Evolutionary conservation across 495 filamentous ascomycete genomes (phyloP).

Genomic region (Penicillium psychrofluorescens): DNA sequence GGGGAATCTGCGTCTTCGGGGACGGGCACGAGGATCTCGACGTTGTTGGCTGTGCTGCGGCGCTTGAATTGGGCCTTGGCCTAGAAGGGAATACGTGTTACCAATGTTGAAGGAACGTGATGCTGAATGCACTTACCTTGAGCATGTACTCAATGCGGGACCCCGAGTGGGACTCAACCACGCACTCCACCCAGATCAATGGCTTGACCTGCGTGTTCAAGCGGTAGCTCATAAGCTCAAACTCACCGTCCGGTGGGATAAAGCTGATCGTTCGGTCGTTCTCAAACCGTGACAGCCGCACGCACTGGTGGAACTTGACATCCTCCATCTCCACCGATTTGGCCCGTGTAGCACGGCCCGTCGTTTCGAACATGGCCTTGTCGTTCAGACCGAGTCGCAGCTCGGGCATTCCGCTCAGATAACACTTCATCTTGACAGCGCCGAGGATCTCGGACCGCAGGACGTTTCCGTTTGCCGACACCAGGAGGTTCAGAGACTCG

Average conservation of each 20-base stretch:
- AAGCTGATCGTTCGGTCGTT: slow-evolving; percentile 99
- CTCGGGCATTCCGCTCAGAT: slow-evolving; percentile 97
- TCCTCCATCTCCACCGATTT: slow-evolving; percentile 99
- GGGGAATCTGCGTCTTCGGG: slow-evolving; percentile 96
- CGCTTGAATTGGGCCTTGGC: slow-evolving; percentile 98
- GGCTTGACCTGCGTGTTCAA: slow-evolving; percentile 98
- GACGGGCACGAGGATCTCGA: slow-evolving; percentile 95
- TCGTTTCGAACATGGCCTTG: slow-evolving; percentile 99
- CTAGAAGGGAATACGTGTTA: slow-evolving; percentile 24
- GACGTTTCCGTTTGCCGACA: slow-evolving; percentile 91
- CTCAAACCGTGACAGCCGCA: slow-evolving; percentile 90
- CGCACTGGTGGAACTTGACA: slow-evolving; percentile 99
- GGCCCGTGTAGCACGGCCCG: slow-evolving; percentile 85
- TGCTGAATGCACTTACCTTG: slow-evolving; percentile 49
- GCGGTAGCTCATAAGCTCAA: slow-evolving; percentile 99
- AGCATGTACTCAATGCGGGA: slow-evolving; percentile 97
- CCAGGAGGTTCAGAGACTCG: slow-evolving; percentile 93
- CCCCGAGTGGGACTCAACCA: slow-evolving; percentile 90
- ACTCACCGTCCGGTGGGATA: slow-evolving; percentile 96
- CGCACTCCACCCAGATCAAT: slow-evolving; percentile 97
- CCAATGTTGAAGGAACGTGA: not conserved
- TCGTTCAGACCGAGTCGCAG: slow-evolving; percentile 93
- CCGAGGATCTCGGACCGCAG: slow-evolving; percentile 95
- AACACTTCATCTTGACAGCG: slow-evolving; percentile 99
- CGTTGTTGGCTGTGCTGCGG: slow-evolving; percentile 95